A percentile compares a stretch with the other conserved stretches of the same genome.
Evolutionary conservation across 345 rosid species (phyloP).

Genomic region (Pugionium dolabratum): DNA sequence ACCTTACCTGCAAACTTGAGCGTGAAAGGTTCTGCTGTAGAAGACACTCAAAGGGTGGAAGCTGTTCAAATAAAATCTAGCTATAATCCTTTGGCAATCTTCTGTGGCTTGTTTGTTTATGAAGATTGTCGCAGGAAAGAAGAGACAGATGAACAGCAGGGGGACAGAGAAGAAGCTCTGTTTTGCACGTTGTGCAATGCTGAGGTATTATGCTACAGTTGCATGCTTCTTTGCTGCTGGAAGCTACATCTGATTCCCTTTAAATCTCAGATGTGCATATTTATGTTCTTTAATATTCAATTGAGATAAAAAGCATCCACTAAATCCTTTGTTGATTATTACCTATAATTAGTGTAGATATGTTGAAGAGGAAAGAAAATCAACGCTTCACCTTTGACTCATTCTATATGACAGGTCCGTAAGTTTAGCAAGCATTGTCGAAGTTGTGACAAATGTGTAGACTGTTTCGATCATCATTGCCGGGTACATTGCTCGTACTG

Average conservation of each 20-base stretch:
- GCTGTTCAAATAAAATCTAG: conserved; percentile 40
- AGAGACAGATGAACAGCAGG: conserved; percentile 54
- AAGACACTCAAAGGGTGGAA: conserved; percentile 51
- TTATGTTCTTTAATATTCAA: neutral
- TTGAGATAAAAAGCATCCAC: neutral
- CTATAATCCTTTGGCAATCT: conserved; percentile 55
- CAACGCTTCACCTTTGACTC: conserved; percentile 6
- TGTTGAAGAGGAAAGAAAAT: neutral
- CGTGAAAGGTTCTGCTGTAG: conserved; percentile 62
- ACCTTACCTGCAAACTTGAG: conserved; percentile 63
- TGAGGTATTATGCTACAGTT: conserved; percentile 57
- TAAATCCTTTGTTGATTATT: neutral
- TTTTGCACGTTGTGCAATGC: conserved; percentile 95
- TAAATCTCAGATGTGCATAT: neutral
- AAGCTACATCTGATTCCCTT: neutral
- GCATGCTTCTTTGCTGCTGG: neutral
- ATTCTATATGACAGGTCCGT: conserved; percentile 65
- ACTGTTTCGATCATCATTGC: conserved; percentile 98
- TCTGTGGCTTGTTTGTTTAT: conserved; percentile 71
- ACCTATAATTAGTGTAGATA: neutral
- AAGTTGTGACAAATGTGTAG: conserved; percentile 97
- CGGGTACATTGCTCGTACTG: conserved; percentile 56
- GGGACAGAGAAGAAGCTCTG: conserved; percentile 71
- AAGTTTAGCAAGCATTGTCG: conserved; percentile 95
- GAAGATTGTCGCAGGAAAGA: conserved; percentile 87